phyloP scores from a whole-genome alignment of 257 asterid genomes.

The Solanum piurae region DNA sequence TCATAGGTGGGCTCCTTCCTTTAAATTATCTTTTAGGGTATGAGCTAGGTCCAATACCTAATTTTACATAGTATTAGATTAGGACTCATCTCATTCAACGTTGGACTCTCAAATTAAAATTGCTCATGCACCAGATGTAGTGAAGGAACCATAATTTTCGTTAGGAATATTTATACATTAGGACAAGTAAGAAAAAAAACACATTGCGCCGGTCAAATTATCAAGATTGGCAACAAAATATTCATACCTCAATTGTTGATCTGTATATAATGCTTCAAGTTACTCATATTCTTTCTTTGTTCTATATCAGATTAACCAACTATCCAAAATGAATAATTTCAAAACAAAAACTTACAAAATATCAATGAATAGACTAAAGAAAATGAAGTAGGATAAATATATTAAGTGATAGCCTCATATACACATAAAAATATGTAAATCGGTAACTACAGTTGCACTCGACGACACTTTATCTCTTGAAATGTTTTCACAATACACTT shows the following conservation, averaged over 20 bases:
- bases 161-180: background rate
- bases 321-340: background rate
- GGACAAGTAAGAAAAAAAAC: background rate
- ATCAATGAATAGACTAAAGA: background rate
- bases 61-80: too few species aligned
- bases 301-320: too few species aligned
- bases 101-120: background rate
- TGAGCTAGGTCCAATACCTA: background rate
- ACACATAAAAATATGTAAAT: too few species aligned
- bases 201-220: background rate
- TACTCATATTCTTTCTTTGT: background rate
- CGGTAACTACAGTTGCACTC: background rate
- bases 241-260: background rate
- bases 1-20: background rate
- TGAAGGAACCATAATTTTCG: too few species aligned
- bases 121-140: too few species aligned
- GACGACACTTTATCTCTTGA: background rate
- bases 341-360: background rate
- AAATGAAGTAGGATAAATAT: background rate
- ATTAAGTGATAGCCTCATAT: background rate
- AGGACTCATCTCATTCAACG: background rate
- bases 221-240: background rate
- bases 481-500: background rate
- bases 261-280: background rate
- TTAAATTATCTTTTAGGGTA: too few species aligned